A percentile compares a stretch with the other conserved stretches of the same genome.
phyloP scores from a whole-genome alignment of 768 basidiomycete species.

The Holtermannia corniformis region DNA sequence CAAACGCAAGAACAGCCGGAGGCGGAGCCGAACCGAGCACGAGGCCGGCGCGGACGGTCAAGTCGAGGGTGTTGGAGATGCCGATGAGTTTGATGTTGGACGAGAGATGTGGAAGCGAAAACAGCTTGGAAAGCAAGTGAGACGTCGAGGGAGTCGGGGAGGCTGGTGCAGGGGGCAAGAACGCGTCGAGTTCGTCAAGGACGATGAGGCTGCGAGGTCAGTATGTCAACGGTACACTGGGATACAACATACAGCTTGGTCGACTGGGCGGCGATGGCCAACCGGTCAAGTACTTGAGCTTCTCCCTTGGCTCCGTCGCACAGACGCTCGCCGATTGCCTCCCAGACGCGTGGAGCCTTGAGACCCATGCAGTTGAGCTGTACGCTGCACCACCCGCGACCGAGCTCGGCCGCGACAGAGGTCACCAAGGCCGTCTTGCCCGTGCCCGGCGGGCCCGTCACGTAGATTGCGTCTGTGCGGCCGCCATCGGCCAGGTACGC shows the following conservation, averaged over 20 bases:
- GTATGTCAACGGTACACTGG: slow-evolving; percentile 1
- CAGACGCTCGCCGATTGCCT: slow-evolving; percentile 26
- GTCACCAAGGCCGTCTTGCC: slow-evolving; percentile 51
- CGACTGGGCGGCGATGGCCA: not conserved
- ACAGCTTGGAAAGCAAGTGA: slow-evolving; percentile 37
- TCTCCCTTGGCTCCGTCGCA: slow-evolving; percentile 15
- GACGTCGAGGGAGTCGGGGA: slow-evolving; percentile 26
- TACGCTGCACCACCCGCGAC: slow-evolving; percentile 27
- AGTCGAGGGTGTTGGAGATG: slow-evolving; percentile 43
- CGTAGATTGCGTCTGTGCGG: slow-evolving; percentile 46
- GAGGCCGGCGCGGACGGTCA: slow-evolving; percentile 37
- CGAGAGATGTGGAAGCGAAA: slow-evolving; percentile 28
- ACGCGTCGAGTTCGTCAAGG: slow-evolving; percentile 42
- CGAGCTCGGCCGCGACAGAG: slow-evolving; percentile 24
- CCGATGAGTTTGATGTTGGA: slow-evolving; percentile 33
- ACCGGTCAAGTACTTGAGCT: slow-evolving; percentile 4
- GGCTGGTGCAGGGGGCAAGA: slow-evolving; percentile 32
- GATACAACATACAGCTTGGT: not conserved
- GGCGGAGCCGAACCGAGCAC: slow-evolving; percentile 27
- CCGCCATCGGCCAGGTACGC: slow-evolving; percentile 28
- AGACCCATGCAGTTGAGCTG: slow-evolving; percentile 41
- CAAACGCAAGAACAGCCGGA: slow-evolving; percentile 38
- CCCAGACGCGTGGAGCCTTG: slow-evolving; percentile 34
- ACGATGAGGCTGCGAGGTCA: slow-evolving; percentile 30
- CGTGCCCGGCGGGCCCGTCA: slow-evolving; percentile 87